These are phyloP conservation scores for Trametes versicolor DNA, from an alignment of 1,284 basidiomycete species.

Conservation along the genomic window DNA sequence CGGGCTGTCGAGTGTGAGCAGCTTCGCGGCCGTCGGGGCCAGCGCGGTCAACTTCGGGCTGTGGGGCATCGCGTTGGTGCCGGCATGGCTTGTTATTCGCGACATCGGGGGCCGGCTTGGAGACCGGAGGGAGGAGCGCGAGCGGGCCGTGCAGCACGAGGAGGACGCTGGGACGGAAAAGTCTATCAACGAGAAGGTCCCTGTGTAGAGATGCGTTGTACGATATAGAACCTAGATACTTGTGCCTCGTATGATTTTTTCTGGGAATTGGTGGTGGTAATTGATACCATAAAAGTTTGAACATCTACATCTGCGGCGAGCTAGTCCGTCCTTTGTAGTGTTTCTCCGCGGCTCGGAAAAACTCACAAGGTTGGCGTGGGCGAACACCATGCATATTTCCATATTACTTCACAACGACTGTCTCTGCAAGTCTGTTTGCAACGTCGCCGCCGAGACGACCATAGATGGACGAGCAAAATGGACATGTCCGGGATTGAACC, in stretches of 20 bases:
- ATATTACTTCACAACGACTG: too few relatives aligned
- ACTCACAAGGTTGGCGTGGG: too few relatives aligned
- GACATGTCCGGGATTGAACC: constrained; percentile 20
- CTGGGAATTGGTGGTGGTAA: too few relatives aligned
- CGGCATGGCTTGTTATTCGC: constrained; percentile 20
- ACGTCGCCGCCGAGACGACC: background rate
- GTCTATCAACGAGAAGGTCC: constrained; percentile 18
- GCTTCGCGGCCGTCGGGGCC: constrained; percentile 18
- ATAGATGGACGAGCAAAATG: background rate
- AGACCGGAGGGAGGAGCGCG: constrained; percentile 18
- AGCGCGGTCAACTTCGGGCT: constrained; percentile 27
- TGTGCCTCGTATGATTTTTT: too few relatives aligned
- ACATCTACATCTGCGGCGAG: too few relatives aligned
- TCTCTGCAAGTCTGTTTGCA: too few relatives aligned
- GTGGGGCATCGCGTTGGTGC: constrained; percentile 20
- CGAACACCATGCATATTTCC: too few relatives aligned
- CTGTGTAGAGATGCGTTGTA: constrained; percentile 6
- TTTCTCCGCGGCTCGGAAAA: too few relatives aligned
- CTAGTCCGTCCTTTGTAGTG: too few relatives aligned
- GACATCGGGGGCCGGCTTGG: constrained; percentile 18
- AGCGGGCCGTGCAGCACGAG: constrained; percentile 16
- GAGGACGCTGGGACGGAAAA: background rate
- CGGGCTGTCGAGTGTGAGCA: constrained; percentile 18
- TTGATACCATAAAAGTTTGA: too few relatives aligned
- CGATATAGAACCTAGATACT: background rate